Conservation (phyloP, 208 protist genomes). For the Borovskyia barvae region DNA sequence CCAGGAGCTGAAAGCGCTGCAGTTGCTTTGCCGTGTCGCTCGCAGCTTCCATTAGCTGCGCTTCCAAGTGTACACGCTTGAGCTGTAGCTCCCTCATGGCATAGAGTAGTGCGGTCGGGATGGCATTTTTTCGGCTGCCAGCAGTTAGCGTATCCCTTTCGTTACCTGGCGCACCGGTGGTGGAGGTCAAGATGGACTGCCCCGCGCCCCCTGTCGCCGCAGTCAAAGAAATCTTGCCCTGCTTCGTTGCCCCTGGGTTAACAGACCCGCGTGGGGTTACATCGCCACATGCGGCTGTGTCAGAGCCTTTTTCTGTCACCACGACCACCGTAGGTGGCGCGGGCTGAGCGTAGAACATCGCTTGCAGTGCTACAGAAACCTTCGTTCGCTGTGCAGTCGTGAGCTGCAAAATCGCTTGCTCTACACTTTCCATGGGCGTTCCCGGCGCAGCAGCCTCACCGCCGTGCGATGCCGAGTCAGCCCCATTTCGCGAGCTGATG, state of each 20-base stretch:
- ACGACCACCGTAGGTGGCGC: not conserved
- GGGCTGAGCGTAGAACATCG: constrained; percentile 13
- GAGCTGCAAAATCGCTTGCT: constrained; percentile 8
- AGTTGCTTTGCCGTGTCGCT: constrained; percentile 19
- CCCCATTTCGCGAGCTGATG: not conserved
- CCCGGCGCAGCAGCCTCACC: not conserved
- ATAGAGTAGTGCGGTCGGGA: constrained; percentile 6
- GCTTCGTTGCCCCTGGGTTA: too few relatives aligned
- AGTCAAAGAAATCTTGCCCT: not conserved
- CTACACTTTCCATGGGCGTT: constrained; percentile 10
- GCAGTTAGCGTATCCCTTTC: too few relatives aligned
- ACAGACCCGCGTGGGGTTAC: too few relatives aligned
- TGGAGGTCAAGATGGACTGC: not conserved
- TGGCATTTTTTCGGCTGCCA: too few relatives aligned
- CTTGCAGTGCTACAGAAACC: constrained; percentile 11
- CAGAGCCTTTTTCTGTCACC: too few relatives aligned
- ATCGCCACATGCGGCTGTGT: too few relatives aligned
- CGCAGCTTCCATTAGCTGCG: constrained; percentile 17
- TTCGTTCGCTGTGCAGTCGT: constrained; percentile 10
- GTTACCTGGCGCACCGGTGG: too few relatives aligned
- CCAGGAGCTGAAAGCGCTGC: constrained; percentile 41
- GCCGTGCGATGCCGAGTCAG: not conserved
- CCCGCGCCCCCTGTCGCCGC: not conserved
- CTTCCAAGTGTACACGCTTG: constrained; percentile 31
- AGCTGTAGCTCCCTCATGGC: constrained; percentile 26